These are phyloP conservation scores for Fusarium metavorans DNA, from an alignment of 2,329 filamentous ascomycete genomes.

Conservation along the genomic window DNA sequence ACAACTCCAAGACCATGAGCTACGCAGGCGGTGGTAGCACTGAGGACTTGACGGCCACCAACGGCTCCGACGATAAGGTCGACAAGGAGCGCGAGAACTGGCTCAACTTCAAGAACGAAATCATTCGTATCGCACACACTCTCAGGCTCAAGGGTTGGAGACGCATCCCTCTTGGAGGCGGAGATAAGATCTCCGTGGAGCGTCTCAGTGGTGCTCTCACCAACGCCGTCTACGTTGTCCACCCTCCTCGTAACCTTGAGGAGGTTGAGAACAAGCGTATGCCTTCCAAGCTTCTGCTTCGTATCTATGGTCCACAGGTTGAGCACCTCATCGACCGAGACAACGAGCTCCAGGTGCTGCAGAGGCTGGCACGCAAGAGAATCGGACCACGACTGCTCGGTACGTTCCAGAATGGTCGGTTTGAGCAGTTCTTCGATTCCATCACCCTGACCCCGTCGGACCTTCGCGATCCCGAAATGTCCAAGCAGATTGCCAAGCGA, in stretches of 20 bases:
- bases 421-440: conserved; percentile 94
- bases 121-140: conserved; percentile 89
- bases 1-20: conserved; percentile 89
- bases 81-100: conserved; percentile 82
- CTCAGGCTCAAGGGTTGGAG: conserved; percentile 93
- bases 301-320: conserved; percentile 94
- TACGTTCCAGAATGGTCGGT: conserved; percentile 93
- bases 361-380: conserved; percentile 87
- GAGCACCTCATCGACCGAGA: conserved; percentile 96
- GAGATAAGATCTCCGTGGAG: conserved; percentile 76
- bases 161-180: conserved; percentile 78
- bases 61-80: conserved; percentile 54
- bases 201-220: conserved; percentile 91
- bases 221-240: conserved; percentile 96
- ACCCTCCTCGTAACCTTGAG: conserved; percentile 75
- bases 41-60: conserved; percentile 50
- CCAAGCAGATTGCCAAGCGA: conserved; percentile 93
- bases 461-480: conserved; percentile 84
- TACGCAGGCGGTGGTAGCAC: conserved; percentile 69
- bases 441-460: conserved; percentile 81
- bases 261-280: conserved; percentile 56
- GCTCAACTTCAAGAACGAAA: conserved; percentile 91
- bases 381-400: conserved; percentile 93
- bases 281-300: conserved; percentile 80
- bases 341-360: conserved; percentile 86